Evolutionary conservation across 2,329 filamentous ascomycete species (phyloP), one percentile per base, ranked within the genome.

Genomic region (Sporothrix luriei): DNA sequence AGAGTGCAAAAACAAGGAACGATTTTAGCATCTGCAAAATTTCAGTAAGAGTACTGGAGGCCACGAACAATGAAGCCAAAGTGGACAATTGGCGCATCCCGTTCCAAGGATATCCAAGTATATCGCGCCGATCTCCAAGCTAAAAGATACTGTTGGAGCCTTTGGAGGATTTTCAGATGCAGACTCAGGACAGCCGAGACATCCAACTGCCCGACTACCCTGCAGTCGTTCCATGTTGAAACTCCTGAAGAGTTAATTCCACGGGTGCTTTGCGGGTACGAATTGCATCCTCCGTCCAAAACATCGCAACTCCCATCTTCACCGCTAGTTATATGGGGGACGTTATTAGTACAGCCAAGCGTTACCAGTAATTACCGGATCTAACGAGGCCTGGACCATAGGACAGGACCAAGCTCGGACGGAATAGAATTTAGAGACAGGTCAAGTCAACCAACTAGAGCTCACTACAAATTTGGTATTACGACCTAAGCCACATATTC

Each of bases 281-380:
- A 11, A 29, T 11, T 14, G 3, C 10, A 62, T 62, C n/a, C 21
- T 62, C 59, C 59, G 40, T 46, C 26, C 21, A 38, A 13, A 29
- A 26, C 19, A n/a, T 33, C 21, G 3, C 52, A n/a, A 6, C 11
- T n/a, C 11, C 19, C 55, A 61, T 21, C 40, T 62, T 46, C 59
- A 62, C 59, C 59, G 59, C 59, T 62, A 62, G 59, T 64, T 24
- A n/a, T 33, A 29, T 48, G 14, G 46, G 61, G 59, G 38, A n/a
- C 16, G 19, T 24, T 29, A 26, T 43, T 14, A 49, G 43, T 21
- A 11, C 61, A 64, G 40, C 24, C 33, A 49, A 48, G 14, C 24
- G 43, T 26, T 19, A 24, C 38, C 29, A 6, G 54, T 26, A 7
- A 6, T 26, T 26, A 7, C 14, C 43, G 43, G 43, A 48, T 33